Percentiles rank a stretch among this genome's conserved stretches.
Evolutionary conservation across 1,139 yeast species (phyloP).

Genomic region (Yamadazyma atmosphaerica): DNA sequence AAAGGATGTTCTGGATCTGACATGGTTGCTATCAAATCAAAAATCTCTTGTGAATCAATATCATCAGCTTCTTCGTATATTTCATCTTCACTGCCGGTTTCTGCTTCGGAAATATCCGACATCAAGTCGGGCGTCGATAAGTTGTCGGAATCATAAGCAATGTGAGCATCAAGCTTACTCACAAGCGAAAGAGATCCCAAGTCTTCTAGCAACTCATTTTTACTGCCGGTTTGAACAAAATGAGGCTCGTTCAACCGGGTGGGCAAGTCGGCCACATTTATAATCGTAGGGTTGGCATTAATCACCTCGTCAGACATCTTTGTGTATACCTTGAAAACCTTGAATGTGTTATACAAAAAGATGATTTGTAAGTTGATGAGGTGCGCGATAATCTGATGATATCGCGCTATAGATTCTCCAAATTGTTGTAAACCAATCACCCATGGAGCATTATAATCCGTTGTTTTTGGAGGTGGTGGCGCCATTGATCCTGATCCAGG

Average conservation of each 20-base stretch:
- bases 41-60: conserved; percentile 66
- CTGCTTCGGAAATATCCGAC: conserved; percentile 21
- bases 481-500: conserved; percentile 25
- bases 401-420: too few relatives aligned
- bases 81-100: conserved; percentile 24
- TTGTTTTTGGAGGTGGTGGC: conserved; percentile 32
- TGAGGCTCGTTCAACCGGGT: conserved; percentile 41
- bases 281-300: conserved; percentile 88
- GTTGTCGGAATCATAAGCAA: conserved; percentile 1
- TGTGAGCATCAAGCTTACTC: conserved; percentile 2
- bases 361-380: background rate
- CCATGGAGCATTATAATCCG: conserved; percentile 34
- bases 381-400: too few relatives aligned
- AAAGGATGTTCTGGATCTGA: conserved; percentile 98
- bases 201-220: conserved; percentile 15
- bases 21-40: conserved; percentile 75
- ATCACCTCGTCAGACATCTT: conserved; percentile 65
- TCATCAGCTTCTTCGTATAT: conserved; percentile 55
- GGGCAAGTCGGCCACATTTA: conserved; percentile 77
- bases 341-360: background rate
- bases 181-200: conserved; percentile 24
- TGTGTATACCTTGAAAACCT: background rate
- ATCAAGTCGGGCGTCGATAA: conserved; percentile 25
- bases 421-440: too few relatives aligned
- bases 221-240: conserved; percentile 17